A percentile compares a stretch with the other conserved stretches of the same genome.
phyloP scores from a whole-genome alignment of 495 filamentous ascomycete genomes.

The Penicillium flavigenum region DNA sequence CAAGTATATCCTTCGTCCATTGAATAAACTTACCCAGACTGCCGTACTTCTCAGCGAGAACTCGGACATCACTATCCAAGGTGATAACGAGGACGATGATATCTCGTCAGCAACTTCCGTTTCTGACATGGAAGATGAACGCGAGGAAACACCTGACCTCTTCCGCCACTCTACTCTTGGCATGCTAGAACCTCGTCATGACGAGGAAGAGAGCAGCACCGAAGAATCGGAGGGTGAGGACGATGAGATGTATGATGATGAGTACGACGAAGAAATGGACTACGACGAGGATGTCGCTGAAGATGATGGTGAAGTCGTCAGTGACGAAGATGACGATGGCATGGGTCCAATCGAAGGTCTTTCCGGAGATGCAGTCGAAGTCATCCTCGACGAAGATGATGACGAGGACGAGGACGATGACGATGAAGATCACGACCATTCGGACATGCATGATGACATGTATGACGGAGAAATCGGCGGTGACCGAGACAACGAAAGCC shows the following conservation, averaged over 20 bases:
- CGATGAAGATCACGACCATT: conserved; percentile 66
- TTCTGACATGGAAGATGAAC: conserved; percentile 80
- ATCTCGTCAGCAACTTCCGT: conserved; percentile 87
- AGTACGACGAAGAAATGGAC: conserved; percentile 87
- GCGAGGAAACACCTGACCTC: conserved; percentile 95
- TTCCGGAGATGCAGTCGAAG: conserved; percentile 77
- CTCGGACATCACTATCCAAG: conserved; percentile 66
- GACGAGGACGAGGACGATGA: conserved; percentile 61
- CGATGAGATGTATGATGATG: conserved; percentile 82
- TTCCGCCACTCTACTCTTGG: conserved; percentile 95
- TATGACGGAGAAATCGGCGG: conserved; percentile 57
- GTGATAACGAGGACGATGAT: conserved; percentile 78
- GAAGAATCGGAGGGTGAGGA: conserved; percentile 69
- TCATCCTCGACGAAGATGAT: conserved; percentile 76
- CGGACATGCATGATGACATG: conserved; percentile 52
- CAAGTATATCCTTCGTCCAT: conserved; percentile 89
- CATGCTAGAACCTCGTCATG: conserved; percentile 82
- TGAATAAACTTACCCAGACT: conserved; percentile 84
- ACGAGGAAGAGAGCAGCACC: conserved; percentile 69
- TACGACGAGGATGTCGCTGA: conserved; percentile 74
- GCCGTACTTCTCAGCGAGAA: conserved; percentile 78
- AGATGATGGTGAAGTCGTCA: conserved; percentile 81
- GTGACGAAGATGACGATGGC: conserved; percentile 84
- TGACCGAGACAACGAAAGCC: conserved; percentile 64
- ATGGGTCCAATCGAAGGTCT: conserved; percentile 87